Base-by-base conservation (phyloP, 106 monocot genomes). In the Dendrobium catenatum region DNA sequence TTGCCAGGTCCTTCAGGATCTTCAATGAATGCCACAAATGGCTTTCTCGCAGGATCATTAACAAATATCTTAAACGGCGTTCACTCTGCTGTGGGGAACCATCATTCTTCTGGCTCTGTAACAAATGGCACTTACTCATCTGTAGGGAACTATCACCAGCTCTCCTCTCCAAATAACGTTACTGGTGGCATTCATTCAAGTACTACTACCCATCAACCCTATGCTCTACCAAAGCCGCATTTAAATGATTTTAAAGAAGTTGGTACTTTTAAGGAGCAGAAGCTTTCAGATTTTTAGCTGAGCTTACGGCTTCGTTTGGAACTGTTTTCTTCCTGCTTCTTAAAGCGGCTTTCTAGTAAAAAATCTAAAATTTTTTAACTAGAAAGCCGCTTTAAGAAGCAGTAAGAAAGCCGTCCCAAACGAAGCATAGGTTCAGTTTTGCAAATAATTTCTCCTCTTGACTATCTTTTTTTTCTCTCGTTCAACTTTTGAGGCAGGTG, bases 171-270 rank as follows among this genome's bases (percentile, higher is more conserved):
- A 19, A 74, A 74, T 44, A 74, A 74, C 42, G 33, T 29, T 40
- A 27, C 37, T 1, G 17, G 37, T 33, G 33, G 11, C 9, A 72
- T 40, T 33, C 72, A 40, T 40, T 72, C 72, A 16, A 15, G 16
- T 15, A 18, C 15, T 4, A 17, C 16, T 4, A 72, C 17, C 29
- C 51, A 82, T 72, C 86, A 84, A 9, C 78, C 75, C 10, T 72
- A 79, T 80, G 77, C 73, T 6, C 80, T 88, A 4, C 85, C 85
- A 11, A 85, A 81, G 77, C 81, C 90, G 54, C n/a, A 59, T 19
- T 29, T 73, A n/a, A 84, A 85, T 68, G 85, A 86, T 78, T 49
- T 76, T 26, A 49, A 49, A 7, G 49, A 47, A 29, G 76, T 49
- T 49, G 29, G 76, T 49, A 5, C 4, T 40, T 24, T 15, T 18